Evolutionary conservation across 1,139 yeast species (phyloP), one percentile per base, ranked within the genome.

Genomic region (Suhomyces maxii): DNA sequence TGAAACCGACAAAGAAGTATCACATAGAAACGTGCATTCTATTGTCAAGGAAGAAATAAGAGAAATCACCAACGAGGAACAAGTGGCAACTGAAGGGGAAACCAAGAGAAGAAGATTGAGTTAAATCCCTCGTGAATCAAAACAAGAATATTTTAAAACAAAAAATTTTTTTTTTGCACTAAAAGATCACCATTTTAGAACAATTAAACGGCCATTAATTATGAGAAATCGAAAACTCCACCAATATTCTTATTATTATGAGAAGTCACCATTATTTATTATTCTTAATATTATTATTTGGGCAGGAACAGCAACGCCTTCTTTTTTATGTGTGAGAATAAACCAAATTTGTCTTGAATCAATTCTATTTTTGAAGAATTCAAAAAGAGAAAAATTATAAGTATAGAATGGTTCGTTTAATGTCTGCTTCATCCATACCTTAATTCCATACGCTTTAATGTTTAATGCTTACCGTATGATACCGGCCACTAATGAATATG

Each of bases 1-100:
- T 46, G 35, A 44, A 39, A 34, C 37, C 48, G 11, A 53, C 56
- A 34, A 50, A 56, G 40, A 53, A 45, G 23, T 45, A 48, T 7
- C 47, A 42, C 23, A 49, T 52, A 30, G 46, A 28, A 37, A 30
- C n/a, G 13, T 13, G n/a, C 33, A 35, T 10, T 13, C 26, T 35
- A 18, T 13, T 14, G 26, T 35, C 37, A 18, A 35, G 4, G 37
- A 35, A 8, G 37, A 18, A 25, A 25, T 30, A 32, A 32, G 30
- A 33, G 12, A 6, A 31, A 25, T 18, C 26, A 48, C 37, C 53
- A 48, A 13, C 36, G 42, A n/a, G 53, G 25, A 8, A 6, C 39
- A 12, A 36, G 28, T 13, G 30, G 10, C 18, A 26, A 37, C 25
- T 10, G 39, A 40, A 3, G 44, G 18, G 8, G 40, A 34, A 10